These are phyloP conservation scores for Naganishia vishniacii DNA, from an alignment of 768 basidiomycete species.

Conservation along the genomic window DNA sequence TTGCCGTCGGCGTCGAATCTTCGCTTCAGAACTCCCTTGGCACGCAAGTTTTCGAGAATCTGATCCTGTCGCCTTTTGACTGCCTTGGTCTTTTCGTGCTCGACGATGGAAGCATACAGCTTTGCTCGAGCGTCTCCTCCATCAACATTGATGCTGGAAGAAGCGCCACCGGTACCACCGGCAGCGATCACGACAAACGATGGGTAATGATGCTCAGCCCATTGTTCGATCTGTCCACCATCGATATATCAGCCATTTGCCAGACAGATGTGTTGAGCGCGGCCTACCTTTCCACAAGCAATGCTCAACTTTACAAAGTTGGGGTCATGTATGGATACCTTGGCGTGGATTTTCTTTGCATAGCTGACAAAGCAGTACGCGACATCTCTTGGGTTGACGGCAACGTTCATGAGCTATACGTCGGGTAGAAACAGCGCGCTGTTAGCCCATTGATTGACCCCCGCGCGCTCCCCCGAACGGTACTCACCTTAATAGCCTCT, in stretches of 20 bases:
- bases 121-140: slow-evolving; percentile 48
- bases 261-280: slow-evolving; percentile 37
- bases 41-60: slow-evolving; percentile 53
- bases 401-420: slow-evolving; percentile 76
- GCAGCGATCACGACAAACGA: slow-evolving; percentile 62
- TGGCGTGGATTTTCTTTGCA: slow-evolving; percentile 73
- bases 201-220: slow-evolving; percentile 89
- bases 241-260: slow-evolving; percentile 8
- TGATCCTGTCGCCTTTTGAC: slow-evolving; percentile 30
- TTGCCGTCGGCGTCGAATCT: slow-evolving; percentile 18
- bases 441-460: neutral
- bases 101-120: slow-evolving; percentile 40
- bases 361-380: slow-evolving; percentile 79
- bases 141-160: slow-evolving; percentile 45
- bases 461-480: neutral
- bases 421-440: neutral
- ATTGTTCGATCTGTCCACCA: slow-evolving; percentile 70
- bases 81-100: slow-evolving; percentile 35
- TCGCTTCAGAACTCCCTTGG: slow-evolving; percentile 44
- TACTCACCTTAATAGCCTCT: slow-evolving; percentile 69
- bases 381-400: slow-evolving; percentile 87
- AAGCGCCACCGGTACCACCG: slow-evolving; percentile 22
- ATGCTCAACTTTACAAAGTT: slow-evolving; percentile 76
- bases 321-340: slow-evolving; percentile 73
- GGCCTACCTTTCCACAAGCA: slow-evolving; percentile 68